phyloP scores from a whole-genome alignment of 2,329 filamentous ascomycete species.

The Rutstroemia sp. region DNA sequence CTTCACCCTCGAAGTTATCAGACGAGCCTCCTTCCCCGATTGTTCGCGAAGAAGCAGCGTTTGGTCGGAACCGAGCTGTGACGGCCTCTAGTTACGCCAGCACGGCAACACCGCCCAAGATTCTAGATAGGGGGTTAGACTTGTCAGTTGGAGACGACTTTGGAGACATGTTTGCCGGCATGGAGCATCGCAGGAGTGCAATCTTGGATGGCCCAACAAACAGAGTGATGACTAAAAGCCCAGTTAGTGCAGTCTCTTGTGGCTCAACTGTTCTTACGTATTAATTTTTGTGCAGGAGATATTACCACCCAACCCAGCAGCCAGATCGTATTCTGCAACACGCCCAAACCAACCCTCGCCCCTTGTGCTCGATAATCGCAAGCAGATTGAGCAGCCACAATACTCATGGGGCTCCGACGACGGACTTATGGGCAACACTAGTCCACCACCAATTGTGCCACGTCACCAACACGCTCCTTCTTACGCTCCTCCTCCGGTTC shows the following conservation, averaged over 20 bases:
- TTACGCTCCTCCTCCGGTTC: constrained; percentile 1
- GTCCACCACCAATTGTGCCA: constrained; percentile 20
- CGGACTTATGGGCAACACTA: constrained; percentile 24
- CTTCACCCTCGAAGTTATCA: constrained; percentile 19
- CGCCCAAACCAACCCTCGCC: constrained; percentile 23
- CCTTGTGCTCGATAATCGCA: constrained; percentile 25
- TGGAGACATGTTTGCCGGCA: constrained; percentile 29
- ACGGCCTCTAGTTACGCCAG: constrained; percentile 30
- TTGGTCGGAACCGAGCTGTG: constrained; percentile 23
- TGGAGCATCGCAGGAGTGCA: constrained; percentile 26
- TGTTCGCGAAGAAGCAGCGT: constrained; percentile 16
- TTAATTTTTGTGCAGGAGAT: constrained; percentile 19
- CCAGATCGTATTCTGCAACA: constrained; percentile 15
- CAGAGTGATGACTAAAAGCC: constrained; percentile 22
- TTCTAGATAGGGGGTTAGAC: constrained; percentile 25
- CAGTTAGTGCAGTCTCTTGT: constrained; percentile 19
- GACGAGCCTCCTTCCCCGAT: constrained; percentile 17
- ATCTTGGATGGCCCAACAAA: constrained; percentile 21
- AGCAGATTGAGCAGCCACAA: constrained; percentile 22
- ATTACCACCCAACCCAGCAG: constrained; percentile 15
- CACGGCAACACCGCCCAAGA: constrained; percentile 28
- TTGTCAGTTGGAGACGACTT: constrained; percentile 30
- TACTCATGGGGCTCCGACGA: constrained; percentile 29
- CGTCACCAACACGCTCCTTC: constrained; percentile 12
- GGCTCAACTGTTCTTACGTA: neutral